Percentiles rank a stretch among this genome's conserved stretches.
phyloP scores from a whole-genome alignment of 1,284 basidiomycete species.

The Anthracocystis panici-leucophaei region DNA sequence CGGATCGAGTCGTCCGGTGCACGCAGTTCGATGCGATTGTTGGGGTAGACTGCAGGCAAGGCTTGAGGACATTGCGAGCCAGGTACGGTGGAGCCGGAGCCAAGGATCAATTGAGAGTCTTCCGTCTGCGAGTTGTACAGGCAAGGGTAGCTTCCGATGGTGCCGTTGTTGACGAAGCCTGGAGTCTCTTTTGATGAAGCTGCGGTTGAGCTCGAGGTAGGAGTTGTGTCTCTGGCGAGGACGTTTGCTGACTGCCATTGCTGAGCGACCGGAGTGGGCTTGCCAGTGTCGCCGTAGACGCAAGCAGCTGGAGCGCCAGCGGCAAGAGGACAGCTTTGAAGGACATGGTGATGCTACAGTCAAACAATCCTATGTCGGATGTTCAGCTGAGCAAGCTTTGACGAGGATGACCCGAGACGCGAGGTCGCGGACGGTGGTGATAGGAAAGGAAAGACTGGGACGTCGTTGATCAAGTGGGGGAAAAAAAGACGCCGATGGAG shows the following conservation, averaged over 20 bases:
- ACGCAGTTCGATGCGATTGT: conserved; percentile 56
- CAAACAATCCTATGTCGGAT: neutral
- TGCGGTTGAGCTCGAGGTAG: conserved; percentile 13
- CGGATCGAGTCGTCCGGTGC: conserved; percentile 62
- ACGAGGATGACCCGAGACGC: neutral
- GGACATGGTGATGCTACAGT: conserved; percentile 10
- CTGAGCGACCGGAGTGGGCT: conserved; percentile 19
- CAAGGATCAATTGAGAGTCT: conserved; percentile 35
- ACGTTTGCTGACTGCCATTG: conserved; percentile 7
- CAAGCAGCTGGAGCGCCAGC: conserved; percentile 42
- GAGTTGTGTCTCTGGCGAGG: conserved; percentile 10
- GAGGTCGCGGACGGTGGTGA: conserved; percentile 6
- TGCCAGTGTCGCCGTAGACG: conserved; percentile 18
- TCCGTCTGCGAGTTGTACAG: conserved; percentile 37
- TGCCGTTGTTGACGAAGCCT: conserved; percentile 63
- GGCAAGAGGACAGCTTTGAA: conserved; percentile 26
- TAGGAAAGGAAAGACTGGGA: neutral
- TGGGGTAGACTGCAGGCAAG: conserved; percentile 53
- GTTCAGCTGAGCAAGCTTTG: neutral
- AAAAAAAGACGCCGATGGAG: neutral
- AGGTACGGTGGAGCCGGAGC: conserved; percentile 33
- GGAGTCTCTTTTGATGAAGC: conserved; percentile 39
- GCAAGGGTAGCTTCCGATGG: conserved; percentile 55
- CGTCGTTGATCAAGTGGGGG: conserved; percentile 12
- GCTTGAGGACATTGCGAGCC: conserved; percentile 41